Evolutionary conservation across 768 basidiomycete genomes (phyloP).

Genomic region (Tylopilus sp.): DNA sequence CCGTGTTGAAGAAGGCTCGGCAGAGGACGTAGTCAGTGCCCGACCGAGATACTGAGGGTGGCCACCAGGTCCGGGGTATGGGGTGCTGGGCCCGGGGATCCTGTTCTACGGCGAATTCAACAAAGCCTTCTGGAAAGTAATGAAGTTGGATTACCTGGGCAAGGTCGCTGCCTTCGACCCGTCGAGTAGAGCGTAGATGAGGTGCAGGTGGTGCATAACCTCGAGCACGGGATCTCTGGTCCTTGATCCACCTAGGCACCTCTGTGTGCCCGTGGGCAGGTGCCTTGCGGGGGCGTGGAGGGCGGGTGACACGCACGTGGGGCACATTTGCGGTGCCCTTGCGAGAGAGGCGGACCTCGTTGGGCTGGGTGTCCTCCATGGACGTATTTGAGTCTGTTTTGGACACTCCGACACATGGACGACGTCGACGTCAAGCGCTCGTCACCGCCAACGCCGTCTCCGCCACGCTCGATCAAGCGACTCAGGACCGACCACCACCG

Average conservation of each 20-base stretch:
- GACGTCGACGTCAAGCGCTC: slow-evolving; percentile 14
- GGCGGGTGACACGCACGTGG: slow-evolving; percentile 14
- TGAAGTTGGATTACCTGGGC: slow-evolving; percentile 8
- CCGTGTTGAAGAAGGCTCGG: neutral
- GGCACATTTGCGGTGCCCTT: slow-evolving; percentile 33
- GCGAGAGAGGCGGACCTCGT: slow-evolving; percentile 35
- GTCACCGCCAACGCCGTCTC: slow-evolving; percentile 1
- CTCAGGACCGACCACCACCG: slow-evolving; percentile 17
- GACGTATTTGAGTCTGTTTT: slow-evolving; percentile 25
- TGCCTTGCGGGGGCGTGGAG: neutral
- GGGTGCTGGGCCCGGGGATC: slow-evolving; percentile 1
- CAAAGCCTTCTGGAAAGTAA: neutral
- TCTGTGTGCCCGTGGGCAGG: too few species aligned
- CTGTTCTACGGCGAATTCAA: slow-evolving; percentile 13
- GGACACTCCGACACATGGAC: slow-evolving; percentile 13
- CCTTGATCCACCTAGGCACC: slow-evolving; percentile 14
- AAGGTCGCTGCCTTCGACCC: neutral
- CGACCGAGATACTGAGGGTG: neutral
- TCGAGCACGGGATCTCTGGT: slow-evolving; percentile 8
- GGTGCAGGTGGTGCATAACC: too few species aligned
- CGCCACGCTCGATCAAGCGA: slow-evolving; percentile 16
- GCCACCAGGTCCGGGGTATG: neutral
- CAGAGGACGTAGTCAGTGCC: neutral
- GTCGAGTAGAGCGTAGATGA: too few species aligned
- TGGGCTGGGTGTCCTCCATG: slow-evolving; percentile 40